Evolutionary conservation across 176 grass and related monocot species (phyloP).

Genomic region (Guadua angustifolia): DNA sequence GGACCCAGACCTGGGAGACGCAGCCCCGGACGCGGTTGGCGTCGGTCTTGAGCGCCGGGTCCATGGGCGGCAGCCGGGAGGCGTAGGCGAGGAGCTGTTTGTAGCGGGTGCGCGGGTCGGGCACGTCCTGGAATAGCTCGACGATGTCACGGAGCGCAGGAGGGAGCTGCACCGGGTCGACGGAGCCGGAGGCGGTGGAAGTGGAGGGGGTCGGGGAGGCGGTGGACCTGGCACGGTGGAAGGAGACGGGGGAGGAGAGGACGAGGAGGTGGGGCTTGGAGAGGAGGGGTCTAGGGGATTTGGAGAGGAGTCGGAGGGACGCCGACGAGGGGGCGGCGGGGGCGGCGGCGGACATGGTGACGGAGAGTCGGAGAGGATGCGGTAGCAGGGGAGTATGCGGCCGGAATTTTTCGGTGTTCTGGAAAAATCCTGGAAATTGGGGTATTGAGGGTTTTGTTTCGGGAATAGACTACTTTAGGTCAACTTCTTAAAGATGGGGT

Average conservation of each 20-base stretch:
- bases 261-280: constrained; percentile 50
- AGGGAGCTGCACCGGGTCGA: constrained; percentile 59
- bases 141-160: constrained; percentile 73
- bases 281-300: constrained; percentile 28
- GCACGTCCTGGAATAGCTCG: constrained; percentile 73
- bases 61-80: constrained; percentile 69
- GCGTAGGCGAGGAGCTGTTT: constrained; percentile 94
- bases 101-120: constrained; percentile 77
- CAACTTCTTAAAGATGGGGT: no score
- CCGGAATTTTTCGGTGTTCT: not conserved
- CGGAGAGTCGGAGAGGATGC: not conserved
- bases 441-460: not conserved
- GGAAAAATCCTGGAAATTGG: no score
- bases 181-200: not conserved
- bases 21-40: constrained; percentile 75
- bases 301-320: constrained; percentile 39
- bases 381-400: constrained; percentile 19
- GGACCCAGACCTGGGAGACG: constrained; percentile 92
- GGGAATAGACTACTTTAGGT: no score
- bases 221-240: constrained; percentile 57
- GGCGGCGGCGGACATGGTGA: constrained; percentile 42
- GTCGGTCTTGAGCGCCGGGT: constrained; percentile 68
- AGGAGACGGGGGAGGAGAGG: constrained; percentile 66
- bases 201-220: constrained; percentile 42
- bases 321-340: not conserved